Base-by-base conservation (phyloP, 2,329 filamentous ascomycete species). In the Tolypocladium endophyticum region DNA sequence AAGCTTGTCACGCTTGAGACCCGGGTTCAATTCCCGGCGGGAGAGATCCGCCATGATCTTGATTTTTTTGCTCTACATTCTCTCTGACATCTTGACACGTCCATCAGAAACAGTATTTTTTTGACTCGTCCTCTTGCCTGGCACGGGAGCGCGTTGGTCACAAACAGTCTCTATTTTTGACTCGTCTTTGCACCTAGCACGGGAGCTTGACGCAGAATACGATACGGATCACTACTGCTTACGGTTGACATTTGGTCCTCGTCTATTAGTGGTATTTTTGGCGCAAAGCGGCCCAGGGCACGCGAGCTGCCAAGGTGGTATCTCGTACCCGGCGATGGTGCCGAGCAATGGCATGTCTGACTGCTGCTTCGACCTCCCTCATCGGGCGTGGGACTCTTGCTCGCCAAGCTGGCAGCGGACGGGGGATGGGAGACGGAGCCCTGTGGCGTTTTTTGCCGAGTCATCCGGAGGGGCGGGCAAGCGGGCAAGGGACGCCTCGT, bases 1-100 rank as follows among this genome's bases (percentile, higher is more conserved):
- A 62, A 63, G 63, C 63, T 64, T 64, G 61, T 64, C 63, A 64
- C 63, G 63, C 63, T 64, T 63, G 63, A 64, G 63, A 64, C 63
- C 63, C 63, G 63, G 63, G 63, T 64, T 64, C 63, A 64, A 64
- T 64, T 64, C 61, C 61, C 61, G 63, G 63, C 63, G 58, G 61
- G 63, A 64, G 63, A 64, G 63, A 28, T 18, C 30, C 11, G 4
- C 47, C 53, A 45, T 33, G 30, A 56, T 61, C 55, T 55, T 57
- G 2, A 4, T 14, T 65, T 66, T 64, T 56, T 43, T 38, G 16
- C n/a, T 8, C 41, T 45, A 23, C 8, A 11, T 35, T 11, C 9
- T n/a, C n/a, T n/a, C n/a, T n/a, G n/a, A n/a, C n/a, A n/a, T n/a
- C n/a, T n/a, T n/a, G n/a, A n/a, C n/a, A 11, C 35, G 8, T 7